Evolutionary conservation across 2,329 filamentous ascomycete species (phyloP), one percentile per base, ranked within the genome.

Genomic region (Fusarium sp.): DNA sequence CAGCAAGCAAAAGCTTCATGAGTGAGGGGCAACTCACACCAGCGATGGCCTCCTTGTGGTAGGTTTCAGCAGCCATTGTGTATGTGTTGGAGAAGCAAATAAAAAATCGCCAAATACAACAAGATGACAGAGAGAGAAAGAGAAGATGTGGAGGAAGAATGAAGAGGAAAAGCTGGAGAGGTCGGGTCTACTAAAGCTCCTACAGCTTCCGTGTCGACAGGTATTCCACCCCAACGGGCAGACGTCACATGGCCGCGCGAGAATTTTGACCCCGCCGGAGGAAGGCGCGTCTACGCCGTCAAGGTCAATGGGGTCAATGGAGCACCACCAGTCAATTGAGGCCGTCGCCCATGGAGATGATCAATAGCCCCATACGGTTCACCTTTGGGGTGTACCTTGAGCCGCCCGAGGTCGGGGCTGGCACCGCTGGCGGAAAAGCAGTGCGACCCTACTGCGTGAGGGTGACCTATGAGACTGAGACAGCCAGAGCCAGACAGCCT

Each of bases 21-120:
- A 73, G 27, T 62, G 69, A 75, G 72, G 69, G 69, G 72, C 48
- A 73, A 75, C 77, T 59, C 67, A 79, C 77, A 50, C 71, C 69
- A 50, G 77, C 64, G 64, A 79, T 68, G 68, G 72, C 77, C 76
- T 79, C 74, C 70, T 78, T 78, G 76, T 79, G 77, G 66, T 79
- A 79, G 43, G 31, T 79, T 69, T 79, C 74, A 31, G 71, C 72
- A 65, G 77, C 76, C 77, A 79, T 79, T 72, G 61, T 72, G 74
- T 64, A 7, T 64, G 33, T 48, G 31, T 50, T 18, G 45, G 18
- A 29, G 24, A 37, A 61, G 41, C 43, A 48, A 64, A 65, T 60
- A 35, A 59, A 10, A 69, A 69, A 72, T 67, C 50, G 33, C 56
- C 57, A 63, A 63, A 57, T 64, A 58, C 35, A 74, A 59, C 14